Evolutionary conservation across 495 filamentous ascomycete genomes (phyloP).

Genomic region (Xylaria bambusicola): DNA sequence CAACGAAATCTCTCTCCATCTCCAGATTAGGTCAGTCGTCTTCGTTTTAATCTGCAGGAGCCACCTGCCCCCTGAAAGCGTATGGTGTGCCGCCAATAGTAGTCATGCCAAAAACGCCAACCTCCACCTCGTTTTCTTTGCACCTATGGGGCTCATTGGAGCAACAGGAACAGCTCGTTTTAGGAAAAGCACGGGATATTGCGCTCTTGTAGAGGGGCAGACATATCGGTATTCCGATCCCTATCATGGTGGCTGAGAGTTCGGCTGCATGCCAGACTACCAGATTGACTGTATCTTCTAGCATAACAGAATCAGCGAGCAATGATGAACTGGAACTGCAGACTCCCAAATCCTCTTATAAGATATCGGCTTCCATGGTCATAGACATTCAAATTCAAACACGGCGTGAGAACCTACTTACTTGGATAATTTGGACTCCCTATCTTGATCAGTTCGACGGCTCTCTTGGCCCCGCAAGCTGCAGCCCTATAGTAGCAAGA

Average conservation of each 20-base stretch:
- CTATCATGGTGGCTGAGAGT: constrained; percentile 7
- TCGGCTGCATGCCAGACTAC: constrained; percentile 10
- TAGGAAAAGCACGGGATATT: background rate
- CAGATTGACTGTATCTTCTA: constrained; percentile 1
- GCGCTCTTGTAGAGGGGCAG: background rate
- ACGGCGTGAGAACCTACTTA: background rate
- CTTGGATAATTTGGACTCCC: background rate
- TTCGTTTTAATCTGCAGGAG: background rate
- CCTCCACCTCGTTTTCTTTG: background rate
- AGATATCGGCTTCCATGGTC: background rate
- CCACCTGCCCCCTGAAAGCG: background rate
- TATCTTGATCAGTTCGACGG: background rate
- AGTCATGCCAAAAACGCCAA: background rate
- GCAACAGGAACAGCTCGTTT: background rate
- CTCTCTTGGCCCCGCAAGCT: background rate
- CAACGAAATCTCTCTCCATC: too few relatives aligned
- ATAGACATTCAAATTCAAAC: background rate
- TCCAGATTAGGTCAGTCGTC: too few relatives aligned
- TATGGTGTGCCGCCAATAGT: constrained; percentile 6
- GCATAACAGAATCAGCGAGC: background rate
- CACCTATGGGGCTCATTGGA: background rate
- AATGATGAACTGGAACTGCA: too few relatives aligned
- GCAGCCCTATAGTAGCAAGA: background rate
- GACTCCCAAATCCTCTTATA: too few relatives aligned
- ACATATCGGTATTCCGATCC: constrained; percentile 7